Conservation (phyloP, 306 rosid species). For the Comarum palustre region DNA sequence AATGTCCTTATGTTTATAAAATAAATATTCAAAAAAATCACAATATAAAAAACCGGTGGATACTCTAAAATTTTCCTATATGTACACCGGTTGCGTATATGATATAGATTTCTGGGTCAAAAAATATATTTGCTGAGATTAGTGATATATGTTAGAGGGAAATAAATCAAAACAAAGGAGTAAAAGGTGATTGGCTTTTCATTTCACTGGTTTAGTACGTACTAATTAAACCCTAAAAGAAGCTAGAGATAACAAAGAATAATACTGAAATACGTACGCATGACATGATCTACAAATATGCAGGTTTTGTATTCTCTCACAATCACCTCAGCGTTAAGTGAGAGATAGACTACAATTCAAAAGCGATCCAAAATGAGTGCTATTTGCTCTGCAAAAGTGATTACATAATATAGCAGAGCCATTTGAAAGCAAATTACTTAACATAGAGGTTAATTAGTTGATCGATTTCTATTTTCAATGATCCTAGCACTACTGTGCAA, state of each 20-base stretch:
- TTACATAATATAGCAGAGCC: background rate
- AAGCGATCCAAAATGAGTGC: background rate
- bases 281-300: background rate
- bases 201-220: background rate
- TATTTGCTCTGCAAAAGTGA: slow-evolving; percentile 7
- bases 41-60: no score
- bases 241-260: no score
- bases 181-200: background rate
- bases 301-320: background rate
- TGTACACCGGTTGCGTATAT: no score
- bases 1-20: no score
- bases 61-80: no score
- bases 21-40: no score
- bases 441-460: background rate
- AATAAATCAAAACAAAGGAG: background rate
- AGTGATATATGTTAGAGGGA: no score
- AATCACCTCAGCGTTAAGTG: background rate
- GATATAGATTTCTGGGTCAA: background rate
- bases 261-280: no score
- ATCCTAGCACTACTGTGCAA: background rate
- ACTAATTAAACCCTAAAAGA: background rate
- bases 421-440: slow-evolving; percentile 14
- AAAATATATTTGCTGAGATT: no score
- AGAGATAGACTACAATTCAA: background rate
- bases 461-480: background rate